Percentiles rank a stretch among this genome's conserved stretches.
phyloP scores from a whole-genome alignment of 139 green algal genomes.

The Yamagishiella unicocca region DNA sequence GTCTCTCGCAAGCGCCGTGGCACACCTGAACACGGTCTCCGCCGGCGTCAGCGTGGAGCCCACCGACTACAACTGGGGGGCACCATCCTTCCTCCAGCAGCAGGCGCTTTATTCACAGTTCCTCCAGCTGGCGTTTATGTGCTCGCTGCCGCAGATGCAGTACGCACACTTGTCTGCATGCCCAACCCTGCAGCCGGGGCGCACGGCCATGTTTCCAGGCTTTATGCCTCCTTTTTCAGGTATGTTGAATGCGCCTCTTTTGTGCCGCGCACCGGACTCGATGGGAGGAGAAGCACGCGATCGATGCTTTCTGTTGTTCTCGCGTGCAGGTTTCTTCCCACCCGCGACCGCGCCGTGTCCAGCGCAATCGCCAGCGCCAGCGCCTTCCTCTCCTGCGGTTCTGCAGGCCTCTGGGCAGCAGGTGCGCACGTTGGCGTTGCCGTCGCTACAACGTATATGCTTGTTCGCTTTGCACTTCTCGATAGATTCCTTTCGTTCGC shows the following conservation, averaged over 20 bases:
- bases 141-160: not conserved
- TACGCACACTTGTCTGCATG: not conserved
- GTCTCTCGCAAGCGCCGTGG: not conserved
- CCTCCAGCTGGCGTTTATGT: slow-evolving; percentile 33
- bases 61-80: slow-evolving; percentile 7
- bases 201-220: not conserved
- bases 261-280: not conserved
- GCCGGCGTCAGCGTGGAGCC: slow-evolving; percentile 13
- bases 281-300: not conserved
- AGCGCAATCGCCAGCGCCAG: not conserved
- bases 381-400: slow-evolving; percentile 10
- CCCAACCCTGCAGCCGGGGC: not conserved
- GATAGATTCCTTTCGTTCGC: not conserved
- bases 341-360: not conserved
- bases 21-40: not conserved
- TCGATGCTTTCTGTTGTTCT: not conserved
- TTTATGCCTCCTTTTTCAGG: slow-evolving; percentile 28
- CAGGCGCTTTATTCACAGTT: slow-evolving; percentile 19
- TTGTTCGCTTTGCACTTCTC: no score
- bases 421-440: not conserved
- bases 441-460: not conserved
- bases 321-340: slow-evolving; percentile 16
- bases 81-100: slow-evolving; percentile 17
- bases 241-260: not conserved
- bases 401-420: not conserved